phyloP scores from a whole-genome alignment of 2,329 filamentous ascomycete genomes.

The Diaporthe humulicola region DNA sequence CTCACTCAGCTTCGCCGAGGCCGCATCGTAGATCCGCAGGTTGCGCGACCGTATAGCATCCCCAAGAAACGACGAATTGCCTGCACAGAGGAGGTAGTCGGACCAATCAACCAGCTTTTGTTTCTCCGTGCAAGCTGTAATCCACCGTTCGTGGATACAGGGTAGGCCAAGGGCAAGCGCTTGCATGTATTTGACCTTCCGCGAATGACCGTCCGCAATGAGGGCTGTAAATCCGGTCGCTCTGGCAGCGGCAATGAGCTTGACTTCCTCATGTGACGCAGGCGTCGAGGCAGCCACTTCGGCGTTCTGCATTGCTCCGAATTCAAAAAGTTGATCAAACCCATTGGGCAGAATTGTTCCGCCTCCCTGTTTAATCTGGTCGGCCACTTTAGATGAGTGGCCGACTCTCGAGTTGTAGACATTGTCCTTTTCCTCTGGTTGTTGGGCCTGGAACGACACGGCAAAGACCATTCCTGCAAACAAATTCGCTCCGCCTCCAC shows the following conservation, averaged over 20 bases:
- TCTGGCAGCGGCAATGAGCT: constrained; percentile 65
- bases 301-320: constrained; percentile 51
- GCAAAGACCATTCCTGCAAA: constrained; percentile 91
- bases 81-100: constrained; percentile 87
- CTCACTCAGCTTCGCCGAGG: constrained; percentile 66
- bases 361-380: constrained; percentile 76
- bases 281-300: constrained; percentile 47
- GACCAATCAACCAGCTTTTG: constrained; percentile 78
- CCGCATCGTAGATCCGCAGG: constrained; percentile 72
- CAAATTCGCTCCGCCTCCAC: constrained; percentile 51
- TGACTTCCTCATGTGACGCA: constrained; percentile 55
- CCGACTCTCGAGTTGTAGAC: constrained; percentile 57
- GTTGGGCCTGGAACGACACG: constrained; percentile 74
- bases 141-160: constrained; percentile 86
- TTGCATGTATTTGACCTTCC: constrained; percentile 94
- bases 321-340: constrained; percentile 85
- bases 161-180: constrained; percentile 91
- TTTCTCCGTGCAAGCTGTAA: constrained; percentile 77
- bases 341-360: constrained; percentile 79
- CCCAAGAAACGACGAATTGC: constrained; percentile 81
- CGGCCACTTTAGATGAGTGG: constrained; percentile 64
- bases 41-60: constrained; percentile 83
- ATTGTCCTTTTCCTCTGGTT: constrained; percentile 65
- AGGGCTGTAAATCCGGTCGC: constrained; percentile 83
- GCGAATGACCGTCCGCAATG: constrained; percentile 87